Evolutionary conservation across 352 stramenopile genomes (phyloP), one percentile per base, ranked within the genome.

Genomic region (Globisporangium perplexum): DNA sequence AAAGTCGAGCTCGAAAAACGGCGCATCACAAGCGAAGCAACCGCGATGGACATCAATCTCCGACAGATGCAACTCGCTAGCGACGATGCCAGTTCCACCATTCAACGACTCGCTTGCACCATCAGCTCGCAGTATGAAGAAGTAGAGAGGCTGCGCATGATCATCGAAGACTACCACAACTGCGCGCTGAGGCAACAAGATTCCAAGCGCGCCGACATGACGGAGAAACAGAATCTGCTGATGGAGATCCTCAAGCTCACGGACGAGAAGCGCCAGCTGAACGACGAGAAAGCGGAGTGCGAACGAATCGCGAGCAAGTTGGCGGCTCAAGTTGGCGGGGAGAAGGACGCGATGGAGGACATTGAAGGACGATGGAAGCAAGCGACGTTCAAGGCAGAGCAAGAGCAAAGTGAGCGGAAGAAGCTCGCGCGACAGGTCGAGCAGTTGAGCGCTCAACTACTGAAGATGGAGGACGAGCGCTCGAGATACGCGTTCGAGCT

Each of bases 321-420:
- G 17, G 53, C 66, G 1, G 53, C 61, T 10, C 72, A 71, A 43
- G 62, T 89, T 4, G 73, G 69, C 10, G 33, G 69, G 4, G 80
- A 91, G 44, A 81, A 77, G 51, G 72, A 79, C 23, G 51, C 63
- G 3, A 49, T 81, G 2, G 66, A 79, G 30, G 80, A 91, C 50
- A 44, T 91, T 17, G 73, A 85, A 4, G 77, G 66, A 4, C 64
- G 75, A 0, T 73, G 71, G 50, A 50, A 55, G 14, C 80, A 91
- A 60, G 68, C 68, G 6, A 80, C 84, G 22, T 51, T 83, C 26
- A 70, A 62, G 4, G 85, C 68, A 55, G 66, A 88, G 55, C 65
- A 83, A 47, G 77, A 88, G 38, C 70, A 83, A n/a, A 50, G 43
- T 20, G 50, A 52, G 7, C 62, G 68, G n/a, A 60, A 55, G 15